A percentile compares a stretch with the other conserved stretches of the same genome.
Evolutionary conservation across 1,284 basidiomycete species (phyloP).

Genomic region (Takashimella tepidaria): DNA sequence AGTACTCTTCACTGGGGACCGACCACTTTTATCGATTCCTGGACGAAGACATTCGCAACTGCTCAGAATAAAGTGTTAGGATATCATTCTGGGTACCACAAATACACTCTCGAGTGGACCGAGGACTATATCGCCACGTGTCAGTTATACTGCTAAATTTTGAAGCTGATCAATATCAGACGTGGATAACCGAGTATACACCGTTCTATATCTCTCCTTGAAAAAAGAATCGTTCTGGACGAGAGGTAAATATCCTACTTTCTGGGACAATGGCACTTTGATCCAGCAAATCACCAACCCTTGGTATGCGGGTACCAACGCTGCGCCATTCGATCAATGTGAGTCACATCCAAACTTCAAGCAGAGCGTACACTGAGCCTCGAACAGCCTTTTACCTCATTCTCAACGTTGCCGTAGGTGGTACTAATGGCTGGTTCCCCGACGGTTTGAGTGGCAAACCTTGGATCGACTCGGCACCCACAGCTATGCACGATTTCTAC

Average conservation of each 20-base stretch:
- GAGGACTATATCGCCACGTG: conserved; percentile 58
- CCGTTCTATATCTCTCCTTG: not conserved
- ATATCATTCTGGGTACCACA: conserved; percentile 65
- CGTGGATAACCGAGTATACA: not conserved
- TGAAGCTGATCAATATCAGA: not conserved
- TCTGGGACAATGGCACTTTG: not conserved
- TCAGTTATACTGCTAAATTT: conserved; percentile 4
- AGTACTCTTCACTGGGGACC: conserved; percentile 78
- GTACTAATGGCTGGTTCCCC: conserved; percentile 82
- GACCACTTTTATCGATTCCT: conserved; percentile 61
- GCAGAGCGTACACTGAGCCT: conserved; percentile 1
- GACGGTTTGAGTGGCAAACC: conserved; percentile 63
- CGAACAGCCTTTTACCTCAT: conserved; percentile 67
- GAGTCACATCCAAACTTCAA: too few relatives aligned
- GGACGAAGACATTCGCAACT: conserved; percentile 65
- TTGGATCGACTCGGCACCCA: conserved; percentile 52
- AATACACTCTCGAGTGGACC: conserved; percentile 71
- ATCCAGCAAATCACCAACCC: not conserved
- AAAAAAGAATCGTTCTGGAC: not conserved
- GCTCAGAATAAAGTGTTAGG: conserved; percentile 59
- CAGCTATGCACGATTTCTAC: conserved; percentile 50
- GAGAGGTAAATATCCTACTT: not conserved
- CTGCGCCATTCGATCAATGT: conserved; percentile 6
- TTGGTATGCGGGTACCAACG: not conserved
- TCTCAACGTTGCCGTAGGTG: conserved; percentile 69